Evolutionary conservation across 2,329 filamentous ascomycete genomes (phyloP).

Genomic region (Xylaria digitata): DNA sequence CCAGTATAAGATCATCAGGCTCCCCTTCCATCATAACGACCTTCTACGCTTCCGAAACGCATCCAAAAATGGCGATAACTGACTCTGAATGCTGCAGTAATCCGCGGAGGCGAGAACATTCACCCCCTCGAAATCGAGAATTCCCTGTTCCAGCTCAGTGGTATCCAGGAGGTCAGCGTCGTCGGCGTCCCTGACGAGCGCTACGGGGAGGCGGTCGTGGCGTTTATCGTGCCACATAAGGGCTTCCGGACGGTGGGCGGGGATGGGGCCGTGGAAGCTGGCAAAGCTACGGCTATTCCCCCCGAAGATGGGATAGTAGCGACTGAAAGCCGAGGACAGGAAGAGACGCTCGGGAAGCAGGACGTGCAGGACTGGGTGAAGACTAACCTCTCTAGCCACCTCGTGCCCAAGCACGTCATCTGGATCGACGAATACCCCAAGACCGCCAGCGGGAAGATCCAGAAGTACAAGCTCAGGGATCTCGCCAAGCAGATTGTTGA

Average conservation of each 20-base stretch:
- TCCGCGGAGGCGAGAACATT: slow-evolving; percentile 94
- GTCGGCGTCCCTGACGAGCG: slow-evolving; percentile 84
- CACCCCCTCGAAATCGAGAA: slow-evolving; percentile 94
- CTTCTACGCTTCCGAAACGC: too few species aligned
- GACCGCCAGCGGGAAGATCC: slow-evolving; percentile 96
- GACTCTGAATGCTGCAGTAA: slow-evolving; percentile 59
- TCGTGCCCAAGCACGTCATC: slow-evolving; percentile 91
- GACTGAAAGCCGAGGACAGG: background rate
- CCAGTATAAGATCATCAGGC: too few species aligned
- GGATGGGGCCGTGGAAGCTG: slow-evolving; percentile 36
- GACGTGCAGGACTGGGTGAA: slow-evolving; percentile 79
- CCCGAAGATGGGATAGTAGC: slow-evolving; percentile 12
- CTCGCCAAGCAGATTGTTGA: slow-evolving; percentile 59
- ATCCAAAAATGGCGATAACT: background rate
- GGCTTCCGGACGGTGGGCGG: slow-evolving; percentile 49
- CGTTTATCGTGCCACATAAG: slow-evolving; percentile 75
- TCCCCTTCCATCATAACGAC: too few species aligned
- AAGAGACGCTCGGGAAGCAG: slow-evolving; percentile 61
- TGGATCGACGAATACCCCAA: slow-evolving; percentile 89
- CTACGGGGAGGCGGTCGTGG: slow-evolving; percentile 88
- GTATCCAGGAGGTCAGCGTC: slow-evolving; percentile 79
- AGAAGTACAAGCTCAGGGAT: slow-evolving; percentile 88
- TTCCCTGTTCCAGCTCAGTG: slow-evolving; percentile 76
- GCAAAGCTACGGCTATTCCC: slow-evolving; percentile 38
- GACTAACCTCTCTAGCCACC: slow-evolving; percentile 74